A percentile compares a stretch with the other conserved stretches of the same genome.
Conservation (phyloP, 768 basidiomycete species). For the Cantharellus cinnabarinus region DNA sequence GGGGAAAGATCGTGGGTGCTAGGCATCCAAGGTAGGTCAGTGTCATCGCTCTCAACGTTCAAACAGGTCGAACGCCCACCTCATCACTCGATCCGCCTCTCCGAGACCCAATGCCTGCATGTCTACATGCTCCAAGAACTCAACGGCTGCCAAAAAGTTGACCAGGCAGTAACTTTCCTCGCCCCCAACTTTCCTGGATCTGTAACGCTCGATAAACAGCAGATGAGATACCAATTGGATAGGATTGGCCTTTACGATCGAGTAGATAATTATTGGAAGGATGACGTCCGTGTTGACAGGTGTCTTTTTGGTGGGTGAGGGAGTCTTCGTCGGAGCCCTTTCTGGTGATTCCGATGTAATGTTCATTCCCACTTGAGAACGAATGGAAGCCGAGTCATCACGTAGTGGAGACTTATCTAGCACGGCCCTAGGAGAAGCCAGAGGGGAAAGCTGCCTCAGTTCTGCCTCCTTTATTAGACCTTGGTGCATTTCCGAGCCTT, state of each 20-base stretch:
- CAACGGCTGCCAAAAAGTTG: slow-evolving; percentile 86
- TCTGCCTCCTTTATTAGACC: not conserved
- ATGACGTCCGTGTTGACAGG: slow-evolving; percentile 75
- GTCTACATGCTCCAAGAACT: slow-evolving; percentile 91
- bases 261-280: slow-evolving; percentile 80
- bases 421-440: not conserved
- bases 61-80: slow-evolving; percentile 19
- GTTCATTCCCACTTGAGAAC: not conserved
- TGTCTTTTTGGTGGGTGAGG: slow-evolving; percentile 10
- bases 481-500: not conserved
- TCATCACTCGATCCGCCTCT: slow-evolving; percentile 28
- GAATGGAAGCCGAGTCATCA: not conserved
- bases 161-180: slow-evolving; percentile 87
- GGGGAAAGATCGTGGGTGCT: slow-evolving; percentile 68
- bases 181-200: slow-evolving; percentile 39
- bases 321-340: not conserved
- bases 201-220: slow-evolving; percentile 31
- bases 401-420: not conserved
- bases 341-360: not conserved
- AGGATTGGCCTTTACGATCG: slow-evolving; percentile 86
- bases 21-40: not conserved
- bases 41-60: not conserved
- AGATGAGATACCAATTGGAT: slow-evolving; percentile 53
- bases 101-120: slow-evolving; percentile 46
- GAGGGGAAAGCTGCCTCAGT: not conserved